phyloP scores from a whole-genome alignment of 2,329 filamentous ascomycete genomes.

The Aspergillus felis region DNA sequence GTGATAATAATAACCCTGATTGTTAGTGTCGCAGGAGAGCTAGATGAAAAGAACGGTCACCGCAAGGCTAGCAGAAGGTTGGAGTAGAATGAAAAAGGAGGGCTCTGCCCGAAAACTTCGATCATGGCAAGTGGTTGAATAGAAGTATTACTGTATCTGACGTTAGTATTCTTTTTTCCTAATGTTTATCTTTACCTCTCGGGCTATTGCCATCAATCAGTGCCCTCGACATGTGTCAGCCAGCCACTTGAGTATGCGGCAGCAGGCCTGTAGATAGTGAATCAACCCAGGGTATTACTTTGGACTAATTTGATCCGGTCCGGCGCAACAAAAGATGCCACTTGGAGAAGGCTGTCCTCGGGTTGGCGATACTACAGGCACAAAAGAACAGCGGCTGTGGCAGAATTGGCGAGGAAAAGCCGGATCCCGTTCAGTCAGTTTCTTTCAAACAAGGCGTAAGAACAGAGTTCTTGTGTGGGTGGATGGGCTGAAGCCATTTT shows the following conservation, averaged over 20 bases:
- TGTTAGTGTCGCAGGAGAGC: background rate
- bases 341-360: background rate
- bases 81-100: background rate
- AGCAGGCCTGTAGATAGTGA: background rate
- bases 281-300: background rate
- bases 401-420: constrained; percentile 12
- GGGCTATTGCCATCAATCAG: background rate
- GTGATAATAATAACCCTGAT: background rate
- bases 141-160: background rate
- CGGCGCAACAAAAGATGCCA: background rate
- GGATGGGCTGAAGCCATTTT: constrained; percentile 14
- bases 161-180: background rate
- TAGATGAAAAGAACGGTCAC: background rate
- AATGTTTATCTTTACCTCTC: background rate
- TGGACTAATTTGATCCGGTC: background rate
- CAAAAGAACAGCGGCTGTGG: constrained; percentile 15
- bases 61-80: background rate
- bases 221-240: background rate
- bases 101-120: background rate
- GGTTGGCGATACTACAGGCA: constrained; percentile 20
- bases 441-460: constrained; percentile 9
- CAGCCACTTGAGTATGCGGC: background rate
- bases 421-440: background rate
- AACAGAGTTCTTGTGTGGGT: constrained; percentile 10
- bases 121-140: background rate